Conservation (phyloP, 208 protist species). For the Trypanosoma cruzi region DNA sequence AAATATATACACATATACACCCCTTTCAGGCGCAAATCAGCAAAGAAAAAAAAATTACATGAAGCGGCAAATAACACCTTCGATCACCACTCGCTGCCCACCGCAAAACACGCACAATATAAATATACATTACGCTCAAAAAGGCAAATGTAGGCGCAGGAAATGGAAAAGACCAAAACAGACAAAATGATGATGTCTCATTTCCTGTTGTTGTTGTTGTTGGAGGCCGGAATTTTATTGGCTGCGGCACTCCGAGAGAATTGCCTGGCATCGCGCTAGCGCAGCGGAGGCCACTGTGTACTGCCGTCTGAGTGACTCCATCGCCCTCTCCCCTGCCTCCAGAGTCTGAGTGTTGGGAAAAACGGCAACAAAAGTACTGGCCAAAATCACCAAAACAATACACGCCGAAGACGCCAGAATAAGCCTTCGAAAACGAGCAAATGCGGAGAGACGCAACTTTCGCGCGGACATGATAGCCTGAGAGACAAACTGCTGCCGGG, state of each 20-base stretch:
- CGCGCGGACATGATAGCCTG: conserved; percentile 16
- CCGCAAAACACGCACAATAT: background rate
- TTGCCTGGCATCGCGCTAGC: background rate
- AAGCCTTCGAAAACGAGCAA: conserved; percentile 3
- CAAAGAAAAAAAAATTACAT: background rate
- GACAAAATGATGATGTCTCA: background rate
- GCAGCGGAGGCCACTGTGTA: background rate
- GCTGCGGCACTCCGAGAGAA: background rate
- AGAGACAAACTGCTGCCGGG: conserved; percentile 23
- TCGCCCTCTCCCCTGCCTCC: background rate
- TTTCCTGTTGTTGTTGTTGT: background rate
- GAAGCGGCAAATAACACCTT: no score
- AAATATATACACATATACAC: background rate
- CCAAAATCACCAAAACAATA: conserved; percentile 16
- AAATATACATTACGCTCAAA: no score
- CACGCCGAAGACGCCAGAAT: conserved; percentile 5
- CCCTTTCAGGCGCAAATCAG: background rate
- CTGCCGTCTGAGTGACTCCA: conserved; percentile 1
- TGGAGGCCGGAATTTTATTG: background rate
- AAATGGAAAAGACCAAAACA: background rate
- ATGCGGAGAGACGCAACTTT: conserved; percentile 7
- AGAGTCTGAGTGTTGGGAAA: background rate
- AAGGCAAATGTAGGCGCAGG: background rate
- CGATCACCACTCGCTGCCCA: background rate
- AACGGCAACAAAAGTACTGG: conserved; percentile 1